Conservation (phyloP, 2,329 filamentous ascomycete species). For the Arthrobotrys iridis region DNA sequence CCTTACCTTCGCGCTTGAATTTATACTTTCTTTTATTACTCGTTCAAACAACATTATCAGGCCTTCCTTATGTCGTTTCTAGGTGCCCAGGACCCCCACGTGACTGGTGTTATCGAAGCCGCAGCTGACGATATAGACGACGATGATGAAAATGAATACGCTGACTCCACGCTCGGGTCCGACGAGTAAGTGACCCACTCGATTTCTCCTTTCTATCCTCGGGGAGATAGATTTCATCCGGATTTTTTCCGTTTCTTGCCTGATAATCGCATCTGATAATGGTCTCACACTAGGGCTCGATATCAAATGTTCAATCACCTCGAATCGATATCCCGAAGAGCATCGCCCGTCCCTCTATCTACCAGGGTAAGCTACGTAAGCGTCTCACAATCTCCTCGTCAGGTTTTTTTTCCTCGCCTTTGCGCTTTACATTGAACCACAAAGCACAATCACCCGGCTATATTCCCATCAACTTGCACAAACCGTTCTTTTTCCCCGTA, state of each 20-base stretch:
- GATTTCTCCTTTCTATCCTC: background rate
- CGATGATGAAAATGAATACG: slow-evolving; percentile 48
- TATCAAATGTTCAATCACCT: slow-evolving; percentile 49
- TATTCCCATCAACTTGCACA: slow-evolving; percentile 32
- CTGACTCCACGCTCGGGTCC: slow-evolving; percentile 51
- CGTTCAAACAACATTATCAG: slow-evolving; percentile 26
- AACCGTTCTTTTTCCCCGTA: background rate
- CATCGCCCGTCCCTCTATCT: slow-evolving; percentile 44
- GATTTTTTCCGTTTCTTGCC: slow-evolving; percentile 29
- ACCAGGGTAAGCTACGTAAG: slow-evolving; percentile 47
- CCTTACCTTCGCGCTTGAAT: slow-evolving; percentile 28
- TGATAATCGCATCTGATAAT: slow-evolving; percentile 21
- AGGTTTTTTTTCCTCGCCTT: background rate
- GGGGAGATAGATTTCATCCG: slow-evolving; percentile 19
- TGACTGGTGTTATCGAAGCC: slow-evolving; percentile 53
- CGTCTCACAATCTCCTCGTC: slow-evolving; percentile 18
- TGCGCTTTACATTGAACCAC: slow-evolving; percentile 35
- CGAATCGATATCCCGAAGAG: slow-evolving; percentile 48
- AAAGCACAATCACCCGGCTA: slow-evolving; percentile 44
- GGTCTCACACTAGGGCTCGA: slow-evolving; percentile 41
- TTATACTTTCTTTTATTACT: slow-evolving; percentile 12
- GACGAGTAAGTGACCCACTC: slow-evolving; percentile 43
- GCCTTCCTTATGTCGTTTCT: slow-evolving; percentile 51
- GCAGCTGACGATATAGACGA: slow-evolving; percentile 53
- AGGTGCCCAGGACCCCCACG: slow-evolving; percentile 53